Evolutionary conservation across 176 grass and related monocot species (phyloP), one percentile per base, ranked within the genome.

Genomic region (Eleusine indica): DNA sequence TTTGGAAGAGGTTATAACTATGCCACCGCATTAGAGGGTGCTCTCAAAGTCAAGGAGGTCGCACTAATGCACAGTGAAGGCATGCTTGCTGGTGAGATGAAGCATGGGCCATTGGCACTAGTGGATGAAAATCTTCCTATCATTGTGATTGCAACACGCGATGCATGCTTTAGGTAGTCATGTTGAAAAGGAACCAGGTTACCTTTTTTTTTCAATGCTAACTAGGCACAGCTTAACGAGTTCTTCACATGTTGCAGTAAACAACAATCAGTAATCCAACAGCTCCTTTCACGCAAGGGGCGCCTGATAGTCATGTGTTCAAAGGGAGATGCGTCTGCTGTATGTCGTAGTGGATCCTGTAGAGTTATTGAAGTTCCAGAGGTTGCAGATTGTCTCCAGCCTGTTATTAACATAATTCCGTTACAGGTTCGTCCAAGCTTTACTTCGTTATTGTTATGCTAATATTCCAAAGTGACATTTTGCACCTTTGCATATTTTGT

Each of bases 51-150:
- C 19, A 98, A 95, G 87, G 96, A 98, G 89, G 92, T 98, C 0
- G 90, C 96, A 2, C 74, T 95, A 25, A 98, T 95, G 91, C 92
- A 95, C 51, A 94, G 89, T 37, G 93, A 98, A 84, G 93, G 96
- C 44, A 89, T 98, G 96, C 93, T 98, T 86, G 96, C 96, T 41
- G 96, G 96, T 51, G 93, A 98, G 85, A 98, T 98, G 96, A 98
- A 98, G 41, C 93, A 98, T 44, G 96, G 96, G 53, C 96, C 96
- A 1, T 73, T 98, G 60, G 96, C 96, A 38, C 78, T 98, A 70
- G 96, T 98, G 83, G 96, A 95, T 80, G 96, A 98, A 79, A 88
- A 86, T 63, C 92, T 98, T 70, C 93, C 93, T 18, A 95, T 92
- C 87, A 88, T 98, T 66, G 96, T 98, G 11, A 90, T 98, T 17